phyloP scores from a whole-genome alignment of 2,329 filamentous ascomycete genomes.

The Diaporthe sp. region DNA sequence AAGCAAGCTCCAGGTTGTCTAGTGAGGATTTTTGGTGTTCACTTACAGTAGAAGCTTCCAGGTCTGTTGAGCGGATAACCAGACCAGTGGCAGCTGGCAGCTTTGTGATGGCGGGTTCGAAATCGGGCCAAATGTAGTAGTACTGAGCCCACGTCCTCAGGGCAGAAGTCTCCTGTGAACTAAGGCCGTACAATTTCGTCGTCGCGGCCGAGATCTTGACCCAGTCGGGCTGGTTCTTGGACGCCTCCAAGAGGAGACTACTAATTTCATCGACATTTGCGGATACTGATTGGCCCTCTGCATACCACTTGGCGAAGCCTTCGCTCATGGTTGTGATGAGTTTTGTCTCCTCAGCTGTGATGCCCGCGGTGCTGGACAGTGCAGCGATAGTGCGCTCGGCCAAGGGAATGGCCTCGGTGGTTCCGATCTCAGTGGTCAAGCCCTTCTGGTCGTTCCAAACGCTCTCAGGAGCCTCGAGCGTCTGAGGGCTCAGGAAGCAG shows the following conservation, averaged over 20 bases:
- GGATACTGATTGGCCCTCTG: constrained; percentile 3
- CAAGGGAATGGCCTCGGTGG: background rate
- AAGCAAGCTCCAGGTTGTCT: background rate
- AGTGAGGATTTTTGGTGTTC: background rate
- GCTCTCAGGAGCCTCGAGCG: constrained; percentile 3
- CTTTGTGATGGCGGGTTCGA: constrained; percentile 1
- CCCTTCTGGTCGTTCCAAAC: constrained; percentile 19
- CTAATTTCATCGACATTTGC: background rate
- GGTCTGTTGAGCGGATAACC: constrained; percentile 1
- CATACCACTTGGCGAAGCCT: constrained; percentile 14
- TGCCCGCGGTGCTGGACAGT: background rate
- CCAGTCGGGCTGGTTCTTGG: background rate
- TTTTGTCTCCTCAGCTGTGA: constrained; percentile 12
- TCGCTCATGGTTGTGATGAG: constrained; percentile 17
- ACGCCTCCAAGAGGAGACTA: background rate
- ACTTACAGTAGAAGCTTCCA: constrained; percentile 10
- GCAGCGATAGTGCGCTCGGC: constrained; percentile 15
- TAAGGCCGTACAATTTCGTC: background rate
- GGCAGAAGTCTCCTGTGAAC: background rate
- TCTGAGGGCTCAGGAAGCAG: constrained; percentile 8
- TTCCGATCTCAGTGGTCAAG: background rate
- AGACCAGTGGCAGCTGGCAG: constrained; percentile 1
- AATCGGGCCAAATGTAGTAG: constrained; percentile 8
- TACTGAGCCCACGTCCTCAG: background rate
- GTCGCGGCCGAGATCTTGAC: background rate